A percentile compares a stretch with the other conserved stretches of the same genome.
Evolutionary conservation across 2,329 filamentous ascomycete species (phyloP).

Genomic region (Calonectria multiphialidica): DNA sequence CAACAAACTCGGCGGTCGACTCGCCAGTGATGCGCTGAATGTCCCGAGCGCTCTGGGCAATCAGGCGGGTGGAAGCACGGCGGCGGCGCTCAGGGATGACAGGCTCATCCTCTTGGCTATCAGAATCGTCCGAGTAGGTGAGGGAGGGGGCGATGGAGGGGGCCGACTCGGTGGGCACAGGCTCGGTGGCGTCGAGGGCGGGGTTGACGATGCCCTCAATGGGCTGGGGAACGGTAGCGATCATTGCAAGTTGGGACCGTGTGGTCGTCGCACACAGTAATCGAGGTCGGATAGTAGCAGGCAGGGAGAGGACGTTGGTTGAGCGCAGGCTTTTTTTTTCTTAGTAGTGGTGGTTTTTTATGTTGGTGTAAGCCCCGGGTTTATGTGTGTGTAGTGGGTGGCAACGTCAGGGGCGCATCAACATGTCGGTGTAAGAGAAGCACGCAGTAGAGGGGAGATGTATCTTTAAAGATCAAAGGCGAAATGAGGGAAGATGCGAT

Average conservation of each 20-base stretch:
- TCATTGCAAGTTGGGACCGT: slow-evolving; percentile 40
- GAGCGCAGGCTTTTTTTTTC: background rate
- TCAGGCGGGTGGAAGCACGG: slow-evolving; percentile 77
- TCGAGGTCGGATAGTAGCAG: slow-evolving; percentile 1
- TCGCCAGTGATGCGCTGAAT: slow-evolving; percentile 75
- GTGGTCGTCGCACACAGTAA: slow-evolving; percentile 27
- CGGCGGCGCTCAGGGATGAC: slow-evolving; percentile 62
- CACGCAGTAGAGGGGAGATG: slow-evolving; percentile 16
- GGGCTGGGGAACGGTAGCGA: slow-evolving; percentile 42
- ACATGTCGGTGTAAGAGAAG: slow-evolving; percentile 36
- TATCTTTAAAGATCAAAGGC: background rate
- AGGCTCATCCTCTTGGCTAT: slow-evolving; percentile 67
- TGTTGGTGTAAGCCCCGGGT: background rate
- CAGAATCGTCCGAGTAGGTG: slow-evolving; percentile 73
- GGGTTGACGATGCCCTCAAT: slow-evolving; percentile 52
- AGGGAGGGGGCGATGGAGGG: slow-evolving; percentile 71
- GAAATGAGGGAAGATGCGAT: slow-evolving; percentile 15
- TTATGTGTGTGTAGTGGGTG: slow-evolving; percentile 7
- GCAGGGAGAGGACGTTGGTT: slow-evolving; percentile 9
- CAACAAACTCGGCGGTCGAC: slow-evolving; percentile 71
- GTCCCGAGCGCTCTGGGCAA: slow-evolving; percentile 72
- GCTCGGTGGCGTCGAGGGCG: slow-evolving; percentile 54
- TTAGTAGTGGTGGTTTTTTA: background rate
- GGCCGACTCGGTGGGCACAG: slow-evolving; percentile 59
- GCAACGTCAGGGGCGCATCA: slow-evolving; percentile 39